Evolutionary conservation across 495 filamentous ascomycete species (phyloP), one percentile per base, ranked within the genome.

Genomic region (Echria macrotheca): DNA sequence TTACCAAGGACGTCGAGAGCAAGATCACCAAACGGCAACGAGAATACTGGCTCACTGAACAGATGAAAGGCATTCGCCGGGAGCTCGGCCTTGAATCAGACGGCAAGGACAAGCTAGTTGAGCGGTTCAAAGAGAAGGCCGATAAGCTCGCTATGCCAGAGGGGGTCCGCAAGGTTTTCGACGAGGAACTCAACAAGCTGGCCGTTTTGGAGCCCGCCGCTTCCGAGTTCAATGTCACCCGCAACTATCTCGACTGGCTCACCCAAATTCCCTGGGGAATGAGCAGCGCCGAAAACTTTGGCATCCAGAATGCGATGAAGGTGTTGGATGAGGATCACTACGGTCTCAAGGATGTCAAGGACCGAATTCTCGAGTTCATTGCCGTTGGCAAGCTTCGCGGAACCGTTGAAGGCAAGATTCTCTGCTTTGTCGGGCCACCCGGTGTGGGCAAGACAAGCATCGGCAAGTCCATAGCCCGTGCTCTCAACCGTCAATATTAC

Each of bases 11-110:
- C 61, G 93, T 99, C 18, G 94, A 99, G 66, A 85, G 77, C 52
- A 96, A 95, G 70, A 99, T 99, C 49, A 91, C 94, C 57, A 96
- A 97, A 70, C 84, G 93, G 9, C 93, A 99, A 62, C 83, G 93
- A 23, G 94, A 99, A 60, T 99, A 99, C 71, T 99, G 89, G 88
- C 72, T 99, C 15, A 91, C 93, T 88, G 93, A 99, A 66, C 94
- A 99, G 60, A 94, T 97, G 91, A 97, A 96, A 70, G 94, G 89
- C n/a, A 97, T 99, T 59, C 83, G 86, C 51, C 77, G 91, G 45
- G 94, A 99, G 64, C 77, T 99, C 17, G 94, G 94, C 11, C 89
- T 96, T 47, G 94, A 97, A 66, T 93, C 87, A 3, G 93, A 99
- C 59, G 93, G 94, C 25, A 99, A 96, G 66, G 93, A 99, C 50